Percentiles rank a stretch among this genome's conserved stretches.
phyloP scores from a whole-genome alignment of 306 rosid genomes.

The Rosa persica region DNA sequence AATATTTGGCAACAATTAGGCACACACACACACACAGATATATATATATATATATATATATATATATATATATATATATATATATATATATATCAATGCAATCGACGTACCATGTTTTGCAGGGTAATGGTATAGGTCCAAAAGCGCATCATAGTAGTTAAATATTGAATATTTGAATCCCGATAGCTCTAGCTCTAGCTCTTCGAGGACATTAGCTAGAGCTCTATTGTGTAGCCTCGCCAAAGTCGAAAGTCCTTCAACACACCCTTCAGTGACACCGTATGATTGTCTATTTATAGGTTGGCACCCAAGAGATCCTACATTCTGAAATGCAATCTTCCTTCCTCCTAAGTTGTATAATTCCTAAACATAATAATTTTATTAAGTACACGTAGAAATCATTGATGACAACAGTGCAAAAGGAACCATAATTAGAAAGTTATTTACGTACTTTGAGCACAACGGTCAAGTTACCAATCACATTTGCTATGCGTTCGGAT shows the following conservation, averaged over 20 bases:
- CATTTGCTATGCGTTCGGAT: not conserved
- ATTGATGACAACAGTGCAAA: not conserved
- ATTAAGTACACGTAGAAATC: not conserved
- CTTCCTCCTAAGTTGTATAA: not conserved
- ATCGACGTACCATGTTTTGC: not conserved
- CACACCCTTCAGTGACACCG: not conserved
- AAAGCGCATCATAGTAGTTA: not conserved
- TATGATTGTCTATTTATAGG: not conserved
- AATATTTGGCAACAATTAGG: too few relatives aligned
- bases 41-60: too few relatives aligned
- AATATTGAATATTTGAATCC: not conserved
- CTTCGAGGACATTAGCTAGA: not conserved
- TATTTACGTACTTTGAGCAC: not conserved
- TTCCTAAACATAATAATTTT: not conserved
- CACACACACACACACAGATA: too few relatives aligned
- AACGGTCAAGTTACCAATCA: not conserved
- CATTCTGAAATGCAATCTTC: not conserved
- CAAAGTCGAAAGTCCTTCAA: not conserved
- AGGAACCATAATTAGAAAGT: not conserved
- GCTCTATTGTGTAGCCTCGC: not conserved
- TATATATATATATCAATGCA: too few relatives aligned
- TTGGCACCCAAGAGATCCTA: not conserved
- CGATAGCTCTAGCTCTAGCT: not conserved
- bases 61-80: too few relatives aligned
- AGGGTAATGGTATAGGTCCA: not conserved